These are phyloP conservation scores for Cryphonectria japonica DNA, from an alignment of 2,329 filamentous ascomycete genomes.

Conservation along the genomic window DNA sequence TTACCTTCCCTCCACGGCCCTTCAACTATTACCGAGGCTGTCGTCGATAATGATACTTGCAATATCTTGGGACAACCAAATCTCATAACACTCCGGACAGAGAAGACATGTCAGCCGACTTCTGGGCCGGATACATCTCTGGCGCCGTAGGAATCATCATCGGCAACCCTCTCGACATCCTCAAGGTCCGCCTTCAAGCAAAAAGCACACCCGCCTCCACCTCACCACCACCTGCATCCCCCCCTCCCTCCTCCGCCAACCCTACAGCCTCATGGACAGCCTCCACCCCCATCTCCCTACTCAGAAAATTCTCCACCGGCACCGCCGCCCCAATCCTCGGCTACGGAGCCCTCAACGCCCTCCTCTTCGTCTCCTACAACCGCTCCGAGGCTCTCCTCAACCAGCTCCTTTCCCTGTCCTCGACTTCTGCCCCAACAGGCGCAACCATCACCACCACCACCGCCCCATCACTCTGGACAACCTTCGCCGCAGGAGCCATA, in stretches of 20 bases:
- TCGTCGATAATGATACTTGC: not conserved
- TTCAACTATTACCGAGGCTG: not conserved
- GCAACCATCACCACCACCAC: constrained; percentile 36
- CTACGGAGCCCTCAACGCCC: constrained; percentile 87
- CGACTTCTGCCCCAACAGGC: constrained; percentile 31
- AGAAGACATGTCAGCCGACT: constrained; percentile 77
- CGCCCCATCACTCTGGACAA: constrained; percentile 62
- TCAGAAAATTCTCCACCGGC: constrained; percentile 55
- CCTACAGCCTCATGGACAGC: constrained; percentile 24
- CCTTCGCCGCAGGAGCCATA: constrained; percentile 78
- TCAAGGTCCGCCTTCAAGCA: constrained; percentile 83
- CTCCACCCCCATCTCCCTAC: constrained; percentile 33
- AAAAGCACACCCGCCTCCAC: constrained; percentile 37
- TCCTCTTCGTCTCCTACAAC: constrained; percentile 91
- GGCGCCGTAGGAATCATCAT: constrained; percentile 85
- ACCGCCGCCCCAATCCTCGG: constrained; percentile 84
- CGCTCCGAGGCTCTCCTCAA: constrained; percentile 71
- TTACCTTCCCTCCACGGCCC: not conserved
- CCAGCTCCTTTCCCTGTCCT: constrained; percentile 33
- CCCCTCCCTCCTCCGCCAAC: not conserved
- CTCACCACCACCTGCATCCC: constrained; percentile 8
- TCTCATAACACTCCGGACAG: not conserved
- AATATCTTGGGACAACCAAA: not conserved
- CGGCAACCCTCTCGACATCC: constrained; percentile 73
- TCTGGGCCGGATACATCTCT: constrained; percentile 90